Evolutionary conservation across 192 early-diverging fungal species (phyloP).

Genomic region (Gryganskiella cystojenkinii): DNA sequence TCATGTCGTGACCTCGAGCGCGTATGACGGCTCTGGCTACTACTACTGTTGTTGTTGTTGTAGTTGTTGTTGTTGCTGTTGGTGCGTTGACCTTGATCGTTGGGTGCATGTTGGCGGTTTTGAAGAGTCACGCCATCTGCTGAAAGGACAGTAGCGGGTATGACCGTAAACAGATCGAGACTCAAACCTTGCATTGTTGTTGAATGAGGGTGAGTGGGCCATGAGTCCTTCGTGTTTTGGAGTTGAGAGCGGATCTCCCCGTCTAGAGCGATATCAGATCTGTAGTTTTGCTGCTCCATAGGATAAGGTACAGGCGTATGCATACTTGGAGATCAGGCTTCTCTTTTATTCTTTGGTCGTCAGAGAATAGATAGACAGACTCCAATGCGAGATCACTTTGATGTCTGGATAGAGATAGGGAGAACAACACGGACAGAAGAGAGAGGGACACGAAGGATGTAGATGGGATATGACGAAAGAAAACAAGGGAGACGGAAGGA

Average conservation of each 20-base stretch:
- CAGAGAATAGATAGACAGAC: background rate
- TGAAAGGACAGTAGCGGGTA: background rate
- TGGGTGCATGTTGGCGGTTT: background rate
- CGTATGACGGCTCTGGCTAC: conserved; percentile 1
- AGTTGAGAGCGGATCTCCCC: too few relatives aligned
- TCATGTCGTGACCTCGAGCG: too few relatives aligned
- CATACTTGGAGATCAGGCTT: too few relatives aligned
- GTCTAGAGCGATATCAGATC: too few relatives aligned
- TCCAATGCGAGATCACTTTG: background rate
- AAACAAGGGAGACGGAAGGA: background rate
- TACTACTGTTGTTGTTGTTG: background rate
- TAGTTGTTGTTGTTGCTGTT: background rate
- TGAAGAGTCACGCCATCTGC: background rate
- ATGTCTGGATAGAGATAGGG: too few relatives aligned
- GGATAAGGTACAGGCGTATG: too few relatives aligned
- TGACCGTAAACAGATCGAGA: too few relatives aligned
- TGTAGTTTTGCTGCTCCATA: too few relatives aligned
- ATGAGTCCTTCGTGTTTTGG: too few relatives aligned
- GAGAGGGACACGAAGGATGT: background rate
- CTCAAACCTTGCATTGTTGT: too few relatives aligned
- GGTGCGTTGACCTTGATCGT: conserved; percentile 22
- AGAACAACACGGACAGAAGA: background rate
- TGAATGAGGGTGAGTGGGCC: too few relatives aligned
- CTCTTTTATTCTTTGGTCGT: background rate
- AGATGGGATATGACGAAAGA: background rate